Base-by-base conservation (phyloP, 2,329 filamentous ascomycete species). In the Ophiosphaerella korrae region DNA sequence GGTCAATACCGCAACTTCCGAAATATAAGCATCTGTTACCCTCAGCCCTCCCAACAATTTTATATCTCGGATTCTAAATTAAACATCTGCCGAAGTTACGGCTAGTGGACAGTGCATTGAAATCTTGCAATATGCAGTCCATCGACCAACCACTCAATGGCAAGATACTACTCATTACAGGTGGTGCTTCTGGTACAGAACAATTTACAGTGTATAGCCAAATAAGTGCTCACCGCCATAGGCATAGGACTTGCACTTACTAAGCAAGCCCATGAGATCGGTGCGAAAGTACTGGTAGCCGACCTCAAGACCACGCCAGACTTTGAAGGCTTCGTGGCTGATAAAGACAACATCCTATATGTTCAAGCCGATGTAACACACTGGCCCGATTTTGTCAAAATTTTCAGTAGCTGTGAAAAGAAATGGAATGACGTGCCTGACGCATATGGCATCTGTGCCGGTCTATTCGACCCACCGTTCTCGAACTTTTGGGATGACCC, bases 121-220 rank as follows among this genome's bases (percentile, higher is more conserved):
- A 21, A 21, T 11, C 11, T 23, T 18, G 23, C 31, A 47, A 21
- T 31, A 62, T 58, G 56, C 36, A 35, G 4, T 61, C 64, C 1
- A 64, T 64, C 32, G 67, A 73, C 35, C 64, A 70, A 34, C 64
- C 69, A 8, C 48, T 73, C 4, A 60, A 66, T 13, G 58, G 54
- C 44, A 71, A 68, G 41, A 68, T 74, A 50, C 60, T 71, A 14
- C 57, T 70, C 1, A 64, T 74, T 43, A 74, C 71, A 0, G 71
- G 72, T 16, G 72, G 68, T 11, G 71, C 69, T 48, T 74, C 69
- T 46, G 68, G 67, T 68, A 51, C 13, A 9, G 23, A 42, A 32
- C 29, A 42, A 11, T 14, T 13, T 13, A 38, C 12, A 16, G 31
- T 18, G n/a, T 13, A 31, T 9, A 8, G 36, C 24, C 7, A 16